Evolutionary conservation across 1,284 basidiomycete genomes (phyloP).

Genomic region (Rhodotorula glutinis): DNA sequence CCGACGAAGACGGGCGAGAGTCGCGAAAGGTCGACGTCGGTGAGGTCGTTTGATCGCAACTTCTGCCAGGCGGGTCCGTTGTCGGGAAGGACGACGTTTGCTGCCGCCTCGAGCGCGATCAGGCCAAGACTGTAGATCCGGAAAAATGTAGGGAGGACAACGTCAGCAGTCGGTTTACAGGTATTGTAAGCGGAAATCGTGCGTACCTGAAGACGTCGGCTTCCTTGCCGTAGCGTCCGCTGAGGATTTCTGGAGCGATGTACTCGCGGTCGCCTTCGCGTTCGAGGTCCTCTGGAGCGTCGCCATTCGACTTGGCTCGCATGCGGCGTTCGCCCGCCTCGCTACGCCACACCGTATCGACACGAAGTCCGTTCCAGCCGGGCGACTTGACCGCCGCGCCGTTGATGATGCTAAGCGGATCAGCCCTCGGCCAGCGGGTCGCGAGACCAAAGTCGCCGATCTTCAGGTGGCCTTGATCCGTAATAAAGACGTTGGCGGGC

Average conservation of each 20-base stretch:
- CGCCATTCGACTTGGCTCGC: conserved; percentile 46
- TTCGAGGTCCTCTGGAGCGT: conserved; percentile 65
- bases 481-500: conserved; percentile 95
- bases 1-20: conserved; percentile 68
- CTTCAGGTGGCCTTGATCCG: conserved; percentile 83
- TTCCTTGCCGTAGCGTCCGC: conserved; percentile 84
- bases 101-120: conserved; percentile 89
- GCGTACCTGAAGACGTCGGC: conserved; percentile 94
- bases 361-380: conserved; percentile 29
- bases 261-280: conserved; percentile 97
- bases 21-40: conserved; percentile 71
- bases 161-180: too few species aligned
- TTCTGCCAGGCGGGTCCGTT: conserved; percentile 93
- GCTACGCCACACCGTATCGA: conserved; percentile 31
- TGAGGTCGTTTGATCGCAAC: conserved; percentile 85
- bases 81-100: conserved; percentile 94
- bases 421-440: conserved; percentile 43
- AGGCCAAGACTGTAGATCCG: conserved; percentile 72
- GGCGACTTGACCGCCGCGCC: conserved; percentile 38
- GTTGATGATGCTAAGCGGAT: conserved; percentile 36
- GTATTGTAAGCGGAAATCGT: not conserved
- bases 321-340: conserved; percentile 42
- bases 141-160: too few species aligned
- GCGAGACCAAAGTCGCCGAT: conserved; percentile 99
- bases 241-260: conserved; percentile 94